Percentiles rank a stretch among this genome's conserved stretches.
Evolutionary conservation across 768 basidiomycete genomes (phyloP).

Genomic region (Boletus subcaerulescens): DNA sequence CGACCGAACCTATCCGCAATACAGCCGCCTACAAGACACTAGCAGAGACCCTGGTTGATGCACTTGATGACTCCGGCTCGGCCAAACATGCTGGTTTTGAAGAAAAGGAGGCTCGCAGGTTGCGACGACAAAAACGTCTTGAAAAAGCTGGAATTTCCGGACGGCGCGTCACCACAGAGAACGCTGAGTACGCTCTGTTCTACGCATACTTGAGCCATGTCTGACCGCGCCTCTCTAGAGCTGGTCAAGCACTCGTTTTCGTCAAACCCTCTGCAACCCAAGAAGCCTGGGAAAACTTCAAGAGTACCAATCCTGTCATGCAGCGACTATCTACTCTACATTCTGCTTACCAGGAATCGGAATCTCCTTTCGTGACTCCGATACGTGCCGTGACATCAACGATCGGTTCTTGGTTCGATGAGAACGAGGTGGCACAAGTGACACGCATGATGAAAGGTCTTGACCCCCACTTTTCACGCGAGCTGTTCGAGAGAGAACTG

Average conservation of each 20-base stretch:
- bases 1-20: conserved; percentile 96
- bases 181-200: conserved; percentile 68
- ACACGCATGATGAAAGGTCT: conserved; percentile 81
- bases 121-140: conserved; percentile 74
- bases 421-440: conserved; percentile 98
- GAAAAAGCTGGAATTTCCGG: conserved; percentile 74
- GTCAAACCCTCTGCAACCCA: conserved; percentile 79
- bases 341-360: conserved; percentile 85
- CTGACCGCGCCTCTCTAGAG: conserved; percentile 45
- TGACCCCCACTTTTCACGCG: conserved; percentile 85
- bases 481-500: conserved; percentile 84
- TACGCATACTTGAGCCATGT: not conserved
- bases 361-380: conserved; percentile 81
- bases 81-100: conserved; percentile 96
- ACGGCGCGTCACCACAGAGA: conserved; percentile 54
- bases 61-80: conserved; percentile 89
- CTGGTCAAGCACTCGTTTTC: conserved; percentile 80
- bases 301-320: conserved; percentile 76
- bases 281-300: conserved; percentile 77
- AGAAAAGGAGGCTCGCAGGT: conserved; percentile 86
- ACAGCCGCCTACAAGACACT: conserved; percentile 92
- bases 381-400: conserved; percentile 81
- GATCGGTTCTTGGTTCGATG: conserved; percentile 90
- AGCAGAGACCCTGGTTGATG: conserved; percentile 85
- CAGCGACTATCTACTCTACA: conserved; percentile 56